Conservation (phyloP, 768 basidiomycete species). For the Porphyrellus cyaneotinctus region DNA sequence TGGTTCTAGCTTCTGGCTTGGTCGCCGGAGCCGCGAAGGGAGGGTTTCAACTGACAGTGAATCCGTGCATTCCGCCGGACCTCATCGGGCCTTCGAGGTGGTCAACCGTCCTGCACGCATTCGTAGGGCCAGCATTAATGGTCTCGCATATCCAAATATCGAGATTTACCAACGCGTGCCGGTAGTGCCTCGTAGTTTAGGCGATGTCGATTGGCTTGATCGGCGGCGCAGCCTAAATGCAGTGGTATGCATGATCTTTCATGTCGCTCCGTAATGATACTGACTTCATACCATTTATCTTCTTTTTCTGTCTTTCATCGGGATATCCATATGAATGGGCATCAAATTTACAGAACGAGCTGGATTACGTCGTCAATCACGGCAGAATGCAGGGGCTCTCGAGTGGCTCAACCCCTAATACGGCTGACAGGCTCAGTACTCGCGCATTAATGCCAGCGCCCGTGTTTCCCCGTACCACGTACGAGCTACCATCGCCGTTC, state of each 20-base stretch:
- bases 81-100: slow-evolving; percentile 44
- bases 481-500: slow-evolving; percentile 35
- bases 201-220: slow-evolving; percentile 76
- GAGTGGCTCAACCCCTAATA: slow-evolving; percentile 46
- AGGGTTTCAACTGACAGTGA: slow-evolving; percentile 40
- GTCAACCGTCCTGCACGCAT: slow-evolving; percentile 46
- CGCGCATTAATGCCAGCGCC: slow-evolving; percentile 33
- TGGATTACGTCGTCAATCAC: slow-evolving; percentile 65
- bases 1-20: slow-evolving; percentile 35
- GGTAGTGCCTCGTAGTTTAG: slow-evolving; percentile 49
- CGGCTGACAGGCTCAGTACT: slow-evolving; percentile 46
- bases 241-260: slow-evolving; percentile 48
- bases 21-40: slow-evolving; percentile 34
- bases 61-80: slow-evolving; percentile 32
- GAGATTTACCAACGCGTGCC: slow-evolving; percentile 43
- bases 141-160: slow-evolving; percentile 41
- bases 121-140: slow-evolving; percentile 49
- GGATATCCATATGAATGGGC: slow-evolving; percentile 2
- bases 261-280: slow-evolving; percentile 17
- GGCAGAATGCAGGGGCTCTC: slow-evolving; percentile 39
- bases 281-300: slow-evolving; percentile 17
- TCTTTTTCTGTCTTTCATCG: slow-evolving; percentile 1
- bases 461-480: slow-evolving; percentile 19
- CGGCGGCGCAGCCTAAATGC: slow-evolving; percentile 67
- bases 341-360: slow-evolving; percentile 52